Conservation (phyloP, 305 asterid species). For the Petunia hybrid region DNA sequence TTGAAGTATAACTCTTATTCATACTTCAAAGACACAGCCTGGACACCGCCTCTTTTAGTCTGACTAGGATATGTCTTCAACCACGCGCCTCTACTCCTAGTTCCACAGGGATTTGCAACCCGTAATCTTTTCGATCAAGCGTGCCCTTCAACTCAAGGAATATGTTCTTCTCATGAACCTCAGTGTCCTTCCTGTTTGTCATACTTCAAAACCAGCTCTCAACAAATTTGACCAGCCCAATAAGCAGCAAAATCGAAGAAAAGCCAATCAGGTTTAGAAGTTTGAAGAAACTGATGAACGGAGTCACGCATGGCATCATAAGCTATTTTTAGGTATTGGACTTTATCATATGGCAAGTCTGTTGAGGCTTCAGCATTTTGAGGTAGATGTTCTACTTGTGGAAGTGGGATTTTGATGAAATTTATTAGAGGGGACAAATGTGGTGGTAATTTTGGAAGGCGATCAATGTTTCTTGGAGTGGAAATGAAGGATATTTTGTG, state of each 20-base stretch:
- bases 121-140: too few species aligned
- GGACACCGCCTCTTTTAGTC: too few species aligned
- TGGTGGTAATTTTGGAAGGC: constrained; percentile 53
- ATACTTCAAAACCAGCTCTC: too few species aligned
- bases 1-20: too few species aligned
- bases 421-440: constrained; percentile 29
- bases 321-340: constrained; percentile 53
- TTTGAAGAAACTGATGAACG: constrained; percentile 36
- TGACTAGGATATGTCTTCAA: too few species aligned
- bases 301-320: constrained; percentile 43
- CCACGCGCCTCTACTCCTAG: too few species aligned
- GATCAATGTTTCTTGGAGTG: constrained; percentile 54
- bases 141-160: too few species aligned
- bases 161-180: too few species aligned
- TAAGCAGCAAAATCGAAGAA: constrained; percentile 46
- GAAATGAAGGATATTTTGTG: constrained; percentile 56
- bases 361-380: constrained; percentile 55
- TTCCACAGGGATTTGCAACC: too few species aligned
- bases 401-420: constrained; percentile 45
- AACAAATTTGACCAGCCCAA: constrained; percentile 42
- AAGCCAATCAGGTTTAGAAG: constrained; percentile 44
- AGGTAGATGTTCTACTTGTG: constrained; percentile 37
- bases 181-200: too few species aligned
- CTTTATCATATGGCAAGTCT: constrained; percentile 37
- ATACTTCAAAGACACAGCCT: too few species aligned